Evolutionary conservation across 106 monocot genomes (phyloP), one percentile per base, ranked within the genome.

Genomic region (Hemerocallis citrina): DNA sequence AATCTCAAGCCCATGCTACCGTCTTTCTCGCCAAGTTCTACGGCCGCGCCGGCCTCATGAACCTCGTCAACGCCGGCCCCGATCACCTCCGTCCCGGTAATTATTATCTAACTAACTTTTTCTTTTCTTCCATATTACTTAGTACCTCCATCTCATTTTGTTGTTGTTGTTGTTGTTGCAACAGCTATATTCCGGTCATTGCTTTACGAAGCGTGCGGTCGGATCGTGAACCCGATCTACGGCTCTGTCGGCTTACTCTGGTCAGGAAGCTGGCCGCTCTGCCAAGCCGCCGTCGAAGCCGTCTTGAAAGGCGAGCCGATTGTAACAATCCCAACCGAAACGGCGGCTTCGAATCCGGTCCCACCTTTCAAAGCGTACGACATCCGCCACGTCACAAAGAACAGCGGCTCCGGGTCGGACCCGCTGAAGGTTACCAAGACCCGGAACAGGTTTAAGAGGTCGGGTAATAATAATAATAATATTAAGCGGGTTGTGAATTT

Each of bases 231-330:
- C 68, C 83, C 83, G 51, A 74, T 75, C 59, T 79, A 75, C 58
- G 83, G 83, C 7, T 83, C 83, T 23, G 83, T 79, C 34, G 83
- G 83, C 10, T 71, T 83, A 22, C 65, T 79, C 7, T 83, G 83
- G 75, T 79, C 83, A 23, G 75, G 78, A 7, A 68, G 67, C 35
- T 83, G 83, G 83, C 74, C 72, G 27, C 59, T 72, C 31, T 79
- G 78, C 71, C 78, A 79, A 54, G 66, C 71, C 7, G 83, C 78
- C 13, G 83, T 83, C 12, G 83, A 83, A 16, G 67, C 83, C 12
- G 83, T 83, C 10, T 79, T 83, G 56, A 83, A 55, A 10, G 83
- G 83, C 22, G 44, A 44, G 8, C 78, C 83, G 30, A 55, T 83
- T 58, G 36, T 67, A 4, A 62, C 66, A 39, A 71, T 78, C 50